A percentile compares a stretch with the other conserved stretches of the same genome.
Evolutionary conservation across 2,329 filamentous ascomycete species (phyloP).

Genomic region (Colletotrichum nymphaeae): DNA sequence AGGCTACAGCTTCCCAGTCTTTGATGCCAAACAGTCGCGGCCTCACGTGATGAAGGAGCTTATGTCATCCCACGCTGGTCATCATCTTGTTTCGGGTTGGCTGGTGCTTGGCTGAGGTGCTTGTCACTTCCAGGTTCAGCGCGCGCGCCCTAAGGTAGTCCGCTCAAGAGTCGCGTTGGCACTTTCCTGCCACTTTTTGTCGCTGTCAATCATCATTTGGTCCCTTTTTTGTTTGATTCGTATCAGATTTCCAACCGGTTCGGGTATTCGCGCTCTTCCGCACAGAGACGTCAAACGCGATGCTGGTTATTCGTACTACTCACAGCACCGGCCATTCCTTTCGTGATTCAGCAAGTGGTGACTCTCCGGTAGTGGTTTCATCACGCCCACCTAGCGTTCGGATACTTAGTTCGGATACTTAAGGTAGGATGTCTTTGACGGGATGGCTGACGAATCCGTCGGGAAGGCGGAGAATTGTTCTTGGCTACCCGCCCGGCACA

Average conservation of each 20-base stretch:
- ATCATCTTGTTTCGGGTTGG: not conserved
- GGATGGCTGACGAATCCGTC: not conserved
- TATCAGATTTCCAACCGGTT: too few relatives aligned
- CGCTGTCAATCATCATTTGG: too few relatives aligned
- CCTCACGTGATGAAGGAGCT: conserved; percentile 22
- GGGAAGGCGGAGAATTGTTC: not conserved
- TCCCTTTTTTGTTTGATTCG: too few relatives aligned
- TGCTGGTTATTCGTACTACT: too few relatives aligned
- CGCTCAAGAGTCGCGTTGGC: too few relatives aligned
- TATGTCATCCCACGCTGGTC: not conserved
- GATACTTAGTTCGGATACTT: not conserved
- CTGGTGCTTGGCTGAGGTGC: not conserved
- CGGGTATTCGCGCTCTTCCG: too few relatives aligned
- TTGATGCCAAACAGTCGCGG: conserved; percentile 24
- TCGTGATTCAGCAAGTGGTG: not conserved
- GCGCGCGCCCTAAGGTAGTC: too few relatives aligned
- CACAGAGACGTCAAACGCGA: too few relatives aligned
- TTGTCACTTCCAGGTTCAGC: not conserved
- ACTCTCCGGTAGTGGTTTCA: not conserved
- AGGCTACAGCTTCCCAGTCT: conserved; percentile 5
- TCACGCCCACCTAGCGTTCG: not conserved
- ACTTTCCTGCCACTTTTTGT: too few relatives aligned
- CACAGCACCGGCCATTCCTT: not conserved
- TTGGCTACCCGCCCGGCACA: not conserved
- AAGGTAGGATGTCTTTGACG: not conserved